Evolutionary conservation across 148 eudicot species (phyloP), one percentile per base, ranked within the genome.

Genomic region (Rhododendron mucronatum): DNA sequence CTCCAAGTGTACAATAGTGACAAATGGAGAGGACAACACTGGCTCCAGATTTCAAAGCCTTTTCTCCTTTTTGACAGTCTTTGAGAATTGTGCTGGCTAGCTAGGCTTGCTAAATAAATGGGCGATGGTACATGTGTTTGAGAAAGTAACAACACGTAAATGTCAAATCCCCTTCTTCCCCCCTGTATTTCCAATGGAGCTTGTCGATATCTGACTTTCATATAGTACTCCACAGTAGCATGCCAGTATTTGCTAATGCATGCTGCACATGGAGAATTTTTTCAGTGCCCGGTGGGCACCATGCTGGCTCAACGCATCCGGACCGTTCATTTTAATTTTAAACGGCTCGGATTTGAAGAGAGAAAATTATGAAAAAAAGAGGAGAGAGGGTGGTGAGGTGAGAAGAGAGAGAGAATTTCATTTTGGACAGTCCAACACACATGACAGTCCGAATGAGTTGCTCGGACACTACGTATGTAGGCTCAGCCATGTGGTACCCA

Each of bases 31-130:
- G 69, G 89, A 90, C 87, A 85, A 88, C 37, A 88, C 87, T 79
- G 20, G 90, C 90, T 88, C 85, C 91, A 83, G 50, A 82, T 85
- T 87, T 85, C 90, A 88, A 88, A 74, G 89, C 81, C 18, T 77
- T 67, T 65, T n/a, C 28, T 26, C 1, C 71, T 28, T 67, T 67
- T 71, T 45, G 3, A 44, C 78, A 74, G 79, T 74, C 79, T 48
- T 50, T 21, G 86, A 69, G 77, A 82, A 82, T 82, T 89, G 84
- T 87, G 86, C 86, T n/a, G n/a, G 85, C 48, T 85, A 61, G 47
- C 14, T 63, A 50, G 82, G 61, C 15, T n/a, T 37, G 35, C 18
- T 35, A 81, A 33, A 77, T 59, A 80, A 35, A 77, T 26, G 63
- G 23, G 41, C 16, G 76, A 71, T 71, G 13, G 76, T 71, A 71